Evolutionary conservation across 2,329 filamentous ascomycete genomes (phyloP), one percentile per base, ranked within the genome.

Genomic region (Aspergillus ustus): DNA sequence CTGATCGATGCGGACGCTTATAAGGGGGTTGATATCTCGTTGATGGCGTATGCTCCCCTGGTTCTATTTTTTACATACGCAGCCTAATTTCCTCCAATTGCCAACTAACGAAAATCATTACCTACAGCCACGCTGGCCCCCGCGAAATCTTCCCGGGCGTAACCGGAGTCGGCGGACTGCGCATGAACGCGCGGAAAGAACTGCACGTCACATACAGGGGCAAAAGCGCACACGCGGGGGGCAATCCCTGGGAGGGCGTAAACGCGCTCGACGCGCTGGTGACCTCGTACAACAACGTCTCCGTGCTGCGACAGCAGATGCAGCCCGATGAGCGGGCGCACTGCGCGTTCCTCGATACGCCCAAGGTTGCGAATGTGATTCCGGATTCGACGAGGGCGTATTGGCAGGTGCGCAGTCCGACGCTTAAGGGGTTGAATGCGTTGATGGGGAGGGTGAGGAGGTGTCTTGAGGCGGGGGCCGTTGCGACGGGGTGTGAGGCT

Each of bases 231-330:
- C 85, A 88, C 65, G 85, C 85, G 0, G 85, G 83, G 0, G 81
- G 81, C 2, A 81, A 77, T n/a, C 85, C 85, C 0, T 87, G 85
- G 85, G 77, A 84, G 6, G 85, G 85, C 0, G 79, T 84, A 66
- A 88, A 88, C 67, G 85, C 85, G 0, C 78, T 87, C 0, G 86
- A 88, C 66, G 85, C 85, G 0, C 68, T 86, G 22, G 76, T 87
- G 3, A 77, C 79, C 0, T 81, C 76, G 0, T 80, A 80, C 62
- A 75, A 74, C 51, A 75, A 75, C 46, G 71, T 88, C 4, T 81
- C 82, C 0, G 77, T 84, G 0, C 75, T 88, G 4, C 80, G 85
- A 1, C 85, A 87, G 70, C 85, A 88, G 69, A 79, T 84, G 3
- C 78, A 80, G 63, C 82, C 85, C 0, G 81, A 81, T 15, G 77